Evolutionary conservation across 345 rosid genomes (phyloP), one percentile per base, ranked within the genome.

Genomic region (Lepidium didymum): DNA sequence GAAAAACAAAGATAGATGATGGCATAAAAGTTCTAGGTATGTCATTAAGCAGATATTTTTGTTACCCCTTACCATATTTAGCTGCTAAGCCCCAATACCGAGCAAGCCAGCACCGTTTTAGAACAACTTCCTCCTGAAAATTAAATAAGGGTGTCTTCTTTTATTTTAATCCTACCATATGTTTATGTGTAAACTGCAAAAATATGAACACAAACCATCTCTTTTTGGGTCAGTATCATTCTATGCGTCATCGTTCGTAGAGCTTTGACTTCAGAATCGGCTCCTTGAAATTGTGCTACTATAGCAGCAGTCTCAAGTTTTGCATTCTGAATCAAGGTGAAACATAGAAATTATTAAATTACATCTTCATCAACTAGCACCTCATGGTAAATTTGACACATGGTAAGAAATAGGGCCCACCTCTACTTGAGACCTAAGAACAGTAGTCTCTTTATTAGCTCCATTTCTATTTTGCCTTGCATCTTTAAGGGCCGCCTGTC

Each of bases 51-150:
- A 47, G 52, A 45, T 56, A 75, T n/a, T 21, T 15, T 12, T 50
- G 67, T 66, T 57, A 57, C 33, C 44, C 41, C 52, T 73, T 86
- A 95, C 99, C 99, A 73, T 87, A 86, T 79, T 80, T 85, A 46
- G 85, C 90, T 78, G 97, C 99, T 73, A 95, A 80, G 72, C 96
- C 96, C 99, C 97, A 95, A 70, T 95, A 91, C 15, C 97, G 93
- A 81, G 99, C 99, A 76, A 95, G 96, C 99, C 99, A 95, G 77
- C 99, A 95, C 80, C 99, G 86, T 84, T 91, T 95, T 62, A 95
- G 86, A 78, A 89, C 97, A 77, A 95, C 97, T 83, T 94, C 99
- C 77, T 95, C 99, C 99, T 95, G 80, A 82, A 79, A 88, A 51
- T 55, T 40, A 70, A 36, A 79, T 61, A 41, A 36, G 38, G 56